Percentiles rank a stretch among this genome's conserved stretches.
Evolutionary conservation across 2,329 filamentous ascomycete species (phyloP).

Genomic region (Exophiala xenobiotica): DNA sequence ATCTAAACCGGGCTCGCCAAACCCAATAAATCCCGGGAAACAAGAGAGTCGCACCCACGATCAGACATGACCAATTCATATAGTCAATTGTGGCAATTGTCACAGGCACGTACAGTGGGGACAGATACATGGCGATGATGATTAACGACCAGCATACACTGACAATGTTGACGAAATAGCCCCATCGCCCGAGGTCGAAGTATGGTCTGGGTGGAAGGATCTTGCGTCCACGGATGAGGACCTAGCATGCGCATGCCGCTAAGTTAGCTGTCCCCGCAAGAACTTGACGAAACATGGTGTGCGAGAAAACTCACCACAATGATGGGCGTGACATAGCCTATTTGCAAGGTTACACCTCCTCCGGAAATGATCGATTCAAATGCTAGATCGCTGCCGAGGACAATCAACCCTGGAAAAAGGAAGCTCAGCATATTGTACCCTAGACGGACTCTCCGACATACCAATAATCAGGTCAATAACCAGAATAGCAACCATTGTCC

Average conservation of each 20-base stretch:
- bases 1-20: constrained; percentile 19
- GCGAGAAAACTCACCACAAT: constrained; percentile 15
- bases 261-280: background rate
- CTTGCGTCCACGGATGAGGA: constrained; percentile 22
- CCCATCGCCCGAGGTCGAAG: constrained; percentile 25
- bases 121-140: constrained; percentile 24
- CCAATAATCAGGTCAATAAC: constrained; percentile 23
- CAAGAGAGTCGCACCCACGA: constrained; percentile 21
- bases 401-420: constrained; percentile 14
- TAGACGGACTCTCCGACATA: constrained; percentile 2
- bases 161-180: constrained; percentile 23
- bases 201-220: constrained; percentile 21
- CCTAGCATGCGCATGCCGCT: constrained; percentile 1
- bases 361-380: constrained; percentile 26
- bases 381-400: constrained; percentile 23
- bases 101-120: constrained; percentile 25
- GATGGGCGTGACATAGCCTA: constrained; percentile 22
- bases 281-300: background rate
- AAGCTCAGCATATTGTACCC: background rate
- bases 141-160: constrained; percentile 23
- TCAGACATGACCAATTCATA: constrained; percentile 26
- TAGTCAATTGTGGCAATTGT: constrained; percentile 25
- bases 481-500: constrained; percentile 24
- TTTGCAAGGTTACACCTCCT: constrained; percentile 22
- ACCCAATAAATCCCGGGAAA: constrained; percentile 27